These are phyloP conservation scores for Scheffersomyces titani DNA, from an alignment of 1,139 yeast species.

Conservation along the genomic window DNA sequence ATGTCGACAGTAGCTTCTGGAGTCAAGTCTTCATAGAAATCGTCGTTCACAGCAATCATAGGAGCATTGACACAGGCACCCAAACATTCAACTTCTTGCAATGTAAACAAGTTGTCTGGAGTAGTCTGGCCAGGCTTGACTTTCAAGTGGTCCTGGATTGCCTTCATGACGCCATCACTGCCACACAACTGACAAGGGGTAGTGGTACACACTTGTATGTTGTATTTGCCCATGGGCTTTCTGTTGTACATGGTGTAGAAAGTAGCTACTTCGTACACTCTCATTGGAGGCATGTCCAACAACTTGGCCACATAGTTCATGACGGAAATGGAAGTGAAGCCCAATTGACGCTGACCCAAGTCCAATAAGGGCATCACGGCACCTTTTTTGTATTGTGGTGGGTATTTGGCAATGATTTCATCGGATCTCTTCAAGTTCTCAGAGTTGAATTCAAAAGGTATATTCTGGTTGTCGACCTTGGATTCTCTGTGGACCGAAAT, in stretches of 20 bases:
- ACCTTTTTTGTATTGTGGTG: constrained; percentile 83
- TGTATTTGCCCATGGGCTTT: constrained; percentile 83
- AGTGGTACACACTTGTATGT: constrained; percentile 85
- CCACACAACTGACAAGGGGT: constrained; percentile 91
- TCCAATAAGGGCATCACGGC: constrained; percentile 89
- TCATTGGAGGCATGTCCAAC: constrained; percentile 91
- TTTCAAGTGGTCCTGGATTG: constrained; percentile 61
- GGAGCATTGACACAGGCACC: constrained; percentile 95
- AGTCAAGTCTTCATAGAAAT: constrained; percentile 81
- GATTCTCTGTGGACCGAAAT: constrained; percentile 76
- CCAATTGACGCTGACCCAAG: constrained; percentile 85
- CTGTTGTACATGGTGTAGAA: constrained; percentile 93
- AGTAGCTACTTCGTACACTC: constrained; percentile 92
- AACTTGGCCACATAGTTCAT: constrained; percentile 91
- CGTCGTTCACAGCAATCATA: constrained; percentile 83
- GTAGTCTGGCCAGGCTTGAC: constrained; percentile 83
- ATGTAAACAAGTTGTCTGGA: constrained; percentile 71
- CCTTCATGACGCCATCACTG: constrained; percentile 73
- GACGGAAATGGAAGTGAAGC: constrained; percentile 85
- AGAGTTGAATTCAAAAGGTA: constrained; percentile 73
- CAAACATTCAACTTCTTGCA: constrained; percentile 87
- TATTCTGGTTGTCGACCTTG: constrained; percentile 62
- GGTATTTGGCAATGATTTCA: constrained; percentile 76
- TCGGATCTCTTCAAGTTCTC: constrained; percentile 72
- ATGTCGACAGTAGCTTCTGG: constrained; percentile 63